Evolutionary conservation across 176 grass and related monocot species (phyloP), one percentile per base, ranked within the genome.

Genomic region (Elymus sibiricus): DNA sequence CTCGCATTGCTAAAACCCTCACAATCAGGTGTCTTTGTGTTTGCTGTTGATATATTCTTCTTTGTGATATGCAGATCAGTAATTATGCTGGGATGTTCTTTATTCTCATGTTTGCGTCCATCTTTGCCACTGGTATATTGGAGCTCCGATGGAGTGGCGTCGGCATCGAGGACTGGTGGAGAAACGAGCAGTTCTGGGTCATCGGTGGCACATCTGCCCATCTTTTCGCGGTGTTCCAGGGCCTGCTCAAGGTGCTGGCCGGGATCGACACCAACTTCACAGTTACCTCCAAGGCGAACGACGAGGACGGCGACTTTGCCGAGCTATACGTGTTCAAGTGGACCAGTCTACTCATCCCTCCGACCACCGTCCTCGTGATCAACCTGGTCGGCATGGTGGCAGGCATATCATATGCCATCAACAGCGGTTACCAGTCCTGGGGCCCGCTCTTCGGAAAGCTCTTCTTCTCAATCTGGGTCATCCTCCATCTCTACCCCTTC

Each of bases 401-500:
- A 0, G 95, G 95, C 17, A 94, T 97, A 42, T 97, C 95, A 10
- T 97, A 95, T 4, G 95, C 95, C 27, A 91, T 97, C 32, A 97
- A 97, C 95, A 94, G 92, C 22, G 95, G 95, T 5, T 97, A 97
- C 82, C 95, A 97, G 81, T 97, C 95, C 4, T 97, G 95, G 95
- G 95, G 95, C 11, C 95, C 95, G 0, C 86, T 97, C 15, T 97
- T 97, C 5, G 95, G 95, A 70, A 97, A 97, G 70, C 89, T 97
- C 19, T 97, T 97, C 90, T 97, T 97, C 74, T 86, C 95, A 3
- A 97, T 97, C n/a, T 97, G 95, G 95, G 95, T 97, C 43, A 97
- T 97, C 70, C 87, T 97, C 62, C 95, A 97, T 95, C 92, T 97
- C 27, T 97, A 97, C 74, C 95, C 95, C 26, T 97, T 97, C 87